These are phyloP conservation scores for Barnettozyma vustinii DNA, from an alignment of 805 yeast species.

Conservation along the genomic window DNA sequence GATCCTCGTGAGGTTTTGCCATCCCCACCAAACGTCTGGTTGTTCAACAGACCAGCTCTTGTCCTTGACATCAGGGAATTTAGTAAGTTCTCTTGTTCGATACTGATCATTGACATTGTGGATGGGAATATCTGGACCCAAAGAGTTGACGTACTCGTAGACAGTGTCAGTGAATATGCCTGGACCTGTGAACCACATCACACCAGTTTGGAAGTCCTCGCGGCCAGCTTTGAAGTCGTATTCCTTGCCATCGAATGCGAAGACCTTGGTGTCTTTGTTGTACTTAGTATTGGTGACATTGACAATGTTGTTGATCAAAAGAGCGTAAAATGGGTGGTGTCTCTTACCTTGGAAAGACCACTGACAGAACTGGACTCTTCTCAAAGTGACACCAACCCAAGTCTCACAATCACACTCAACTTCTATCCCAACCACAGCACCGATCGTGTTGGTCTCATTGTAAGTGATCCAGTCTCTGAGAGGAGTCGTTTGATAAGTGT, in stretches of 20 bases:
- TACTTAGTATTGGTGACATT: conserved; percentile 42
- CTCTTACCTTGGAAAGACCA: conserved; percentile 57
- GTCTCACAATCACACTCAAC: conserved; percentile 45
- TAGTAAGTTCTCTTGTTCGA: conserved; percentile 1
- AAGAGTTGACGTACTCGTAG: conserved; percentile 12
- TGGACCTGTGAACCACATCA: conserved; percentile 49
- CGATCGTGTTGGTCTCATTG: conserved; percentile 33
- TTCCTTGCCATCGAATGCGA: conserved; percentile 18
- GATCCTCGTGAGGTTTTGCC: neutral
- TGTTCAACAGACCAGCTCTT: neutral
- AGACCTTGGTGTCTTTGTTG: conserved; percentile 23
- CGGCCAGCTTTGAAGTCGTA: conserved; percentile 41
- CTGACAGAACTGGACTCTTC: conserved; percentile 57
- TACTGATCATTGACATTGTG: conserved; percentile 14
- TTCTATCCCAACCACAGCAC: conserved; percentile 51
- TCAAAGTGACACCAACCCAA: conserved; percentile 45
- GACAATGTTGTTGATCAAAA: conserved; percentile 47
- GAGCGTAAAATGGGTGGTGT: conserved; percentile 55
- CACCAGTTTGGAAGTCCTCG: conserved; percentile 55
- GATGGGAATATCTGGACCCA: conserved; percentile 2
- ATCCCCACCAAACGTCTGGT: neutral
- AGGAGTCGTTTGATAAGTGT: conserved; percentile 44
- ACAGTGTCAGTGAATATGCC: conserved; percentile 43
- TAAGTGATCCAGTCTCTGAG: conserved; percentile 53
- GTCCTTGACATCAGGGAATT: neutral